These are phyloP conservation scores for Hygrophoropsis aurantiaca DNA, from an alignment of 768 basidiomycete genomes.

Conservation along the genomic window DNA sequence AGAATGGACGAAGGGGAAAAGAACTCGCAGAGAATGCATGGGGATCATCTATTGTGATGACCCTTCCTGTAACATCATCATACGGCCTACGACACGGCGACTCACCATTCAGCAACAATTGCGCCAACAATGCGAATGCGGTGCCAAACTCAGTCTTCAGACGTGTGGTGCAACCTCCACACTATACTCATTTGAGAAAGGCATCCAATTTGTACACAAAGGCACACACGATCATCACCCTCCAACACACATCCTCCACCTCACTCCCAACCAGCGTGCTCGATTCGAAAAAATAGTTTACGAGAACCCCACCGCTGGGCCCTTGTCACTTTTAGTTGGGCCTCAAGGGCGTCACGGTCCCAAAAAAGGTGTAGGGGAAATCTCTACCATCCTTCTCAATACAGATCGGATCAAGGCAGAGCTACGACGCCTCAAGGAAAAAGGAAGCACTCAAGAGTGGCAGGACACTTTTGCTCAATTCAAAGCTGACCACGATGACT, in stretches of 20 bases:
- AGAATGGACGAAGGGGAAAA: constrained; percentile 11
- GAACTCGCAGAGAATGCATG: constrained; percentile 10
- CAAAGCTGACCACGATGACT: constrained; percentile 13
- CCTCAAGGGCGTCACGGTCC: not conserved
- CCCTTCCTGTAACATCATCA: constrained; percentile 12
- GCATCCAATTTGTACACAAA: not conserved
- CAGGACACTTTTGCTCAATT: no score
- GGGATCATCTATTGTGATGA: constrained; percentile 17
- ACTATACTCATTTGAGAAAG: not conserved
- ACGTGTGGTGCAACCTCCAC: not conserved
- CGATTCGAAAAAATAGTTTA: not conserved
- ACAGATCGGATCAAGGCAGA: not conserved
- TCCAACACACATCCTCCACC: not conserved
- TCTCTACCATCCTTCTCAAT: not conserved
- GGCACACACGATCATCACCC: not conserved
- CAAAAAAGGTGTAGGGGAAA: not conserved
- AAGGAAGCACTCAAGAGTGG: no score
- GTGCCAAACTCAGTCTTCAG: constrained; percentile 4
- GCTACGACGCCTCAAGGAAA: not conserved
- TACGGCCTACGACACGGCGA: constrained; percentile 13
- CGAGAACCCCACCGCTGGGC: not conserved
- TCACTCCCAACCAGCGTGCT: not conserved
- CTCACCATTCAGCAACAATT: not conserved
- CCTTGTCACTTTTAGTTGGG: no score
- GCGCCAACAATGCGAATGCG: constrained; percentile 19